Conservation (phyloP, 108 stramenopile species). For the Pseudonitzschia pungens region DNA sequence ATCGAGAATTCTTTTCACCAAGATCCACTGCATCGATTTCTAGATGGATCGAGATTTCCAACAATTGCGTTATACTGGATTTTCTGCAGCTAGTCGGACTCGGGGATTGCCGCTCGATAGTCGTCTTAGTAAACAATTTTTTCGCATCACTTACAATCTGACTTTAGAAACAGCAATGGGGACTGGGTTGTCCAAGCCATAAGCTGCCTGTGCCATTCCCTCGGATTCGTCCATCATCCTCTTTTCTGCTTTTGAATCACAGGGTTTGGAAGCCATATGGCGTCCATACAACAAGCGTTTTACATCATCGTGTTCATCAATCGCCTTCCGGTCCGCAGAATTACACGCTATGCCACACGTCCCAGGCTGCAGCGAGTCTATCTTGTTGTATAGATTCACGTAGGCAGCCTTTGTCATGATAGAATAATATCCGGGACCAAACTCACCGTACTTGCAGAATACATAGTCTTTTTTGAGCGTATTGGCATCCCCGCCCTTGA, state of each 20-base stretch:
- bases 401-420: constrained; percentile 6
- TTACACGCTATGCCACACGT: not conserved
- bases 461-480: constrained; percentile 14
- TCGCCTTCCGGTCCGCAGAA: not conserved
- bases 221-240: constrained; percentile 9
- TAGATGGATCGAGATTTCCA: too few species aligned
- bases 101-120: too few species aligned
- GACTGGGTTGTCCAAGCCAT: not conserved
- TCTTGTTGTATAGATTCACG: constrained; percentile 4
- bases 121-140: too few species aligned
- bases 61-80: too few species aligned
- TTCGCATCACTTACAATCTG: not conserved
- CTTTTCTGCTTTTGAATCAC: constrained; percentile 15
- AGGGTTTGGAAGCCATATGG: constrained; percentile 9
- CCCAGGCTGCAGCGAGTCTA: not conserved
- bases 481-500: not conserved
- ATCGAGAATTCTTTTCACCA: too few species aligned
- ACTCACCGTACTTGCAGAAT: constrained; percentile 7
- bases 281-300: constrained; percentile 19
- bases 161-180: not conserved
- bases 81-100: too few species aligned
- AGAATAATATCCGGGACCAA: constrained; percentile 22
- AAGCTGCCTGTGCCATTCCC: constrained; percentile 8
- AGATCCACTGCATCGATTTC: too few species aligned
- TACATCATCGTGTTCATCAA: constrained; percentile 16